Percentiles rank a stretch among this genome's conserved stretches.
These are phyloP conservation scores for Cenchrus fungigraminus DNA, from an alignment of 176 grass and related monocot genomes.

Conservation along the genomic window DNA sequence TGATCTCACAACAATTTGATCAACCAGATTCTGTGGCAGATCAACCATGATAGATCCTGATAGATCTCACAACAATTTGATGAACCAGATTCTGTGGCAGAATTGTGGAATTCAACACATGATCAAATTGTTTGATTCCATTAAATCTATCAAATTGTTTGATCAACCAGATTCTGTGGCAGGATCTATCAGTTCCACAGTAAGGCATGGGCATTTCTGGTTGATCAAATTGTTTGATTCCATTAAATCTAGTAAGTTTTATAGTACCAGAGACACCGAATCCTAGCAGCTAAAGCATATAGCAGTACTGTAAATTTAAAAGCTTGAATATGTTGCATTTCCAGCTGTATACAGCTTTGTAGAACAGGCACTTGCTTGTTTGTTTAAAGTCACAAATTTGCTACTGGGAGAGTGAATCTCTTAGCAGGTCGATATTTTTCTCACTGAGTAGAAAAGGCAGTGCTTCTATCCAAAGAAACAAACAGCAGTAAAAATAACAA, in stretches of 20 bases:
- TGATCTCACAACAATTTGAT: too few species aligned
- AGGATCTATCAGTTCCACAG: constrained; percentile 3
- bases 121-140: neutral
- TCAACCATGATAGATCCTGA: too few species aligned
- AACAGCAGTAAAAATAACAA: neutral
- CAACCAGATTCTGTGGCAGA: too few species aligned
- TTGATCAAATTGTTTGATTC: constrained; percentile 8
- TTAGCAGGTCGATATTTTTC: neutral
- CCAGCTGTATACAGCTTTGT: neutral
- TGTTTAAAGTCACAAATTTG: neutral
- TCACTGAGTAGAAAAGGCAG: neutral
- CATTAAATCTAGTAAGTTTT: neutral
- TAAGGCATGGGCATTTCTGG: neutral
- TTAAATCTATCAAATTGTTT: too few species aligned
- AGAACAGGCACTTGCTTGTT: neutral
- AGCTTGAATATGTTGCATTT: neutral
- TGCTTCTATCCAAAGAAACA: constrained; percentile 1
- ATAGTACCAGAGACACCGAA: neutral
- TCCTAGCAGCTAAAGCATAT: neutral
- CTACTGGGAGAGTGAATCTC: neutral
- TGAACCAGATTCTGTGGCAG: too few species aligned
- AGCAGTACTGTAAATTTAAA: neutral
- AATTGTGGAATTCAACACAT: neutral
- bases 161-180: too few species aligned
- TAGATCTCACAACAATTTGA: too few species aligned